Base-by-base conservation (phyloP, 352 stramenopile genomes). In the Phytophthora multivora region DNA sequence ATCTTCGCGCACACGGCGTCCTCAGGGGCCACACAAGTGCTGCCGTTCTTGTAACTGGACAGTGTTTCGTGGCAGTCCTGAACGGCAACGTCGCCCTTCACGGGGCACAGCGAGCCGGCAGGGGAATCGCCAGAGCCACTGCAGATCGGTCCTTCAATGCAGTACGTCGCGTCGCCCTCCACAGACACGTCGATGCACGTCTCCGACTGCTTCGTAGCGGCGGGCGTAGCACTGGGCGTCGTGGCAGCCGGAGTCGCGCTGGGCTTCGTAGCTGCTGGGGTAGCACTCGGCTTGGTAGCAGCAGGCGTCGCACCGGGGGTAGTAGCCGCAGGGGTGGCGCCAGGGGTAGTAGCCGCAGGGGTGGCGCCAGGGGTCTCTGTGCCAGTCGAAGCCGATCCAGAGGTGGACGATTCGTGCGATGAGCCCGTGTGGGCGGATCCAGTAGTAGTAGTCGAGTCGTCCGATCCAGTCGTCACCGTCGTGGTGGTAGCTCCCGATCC, bases 101-200 rank as follows among this genome's bases (percentile, higher is more conserved):
- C 67, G 4, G 84, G 84, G 30, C 84, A 93, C 28, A 72, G 48
- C 18, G 31, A 58, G 3, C 84, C 84, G 10, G 71, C 60, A 3
- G 80, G 77, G 21, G 45, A 56, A 12, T 67, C 54, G 28, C 77
- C 79, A 8, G 66, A 60, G 39, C 84, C 84, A 28, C 71, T 85
- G 61, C 84, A 93, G 41, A 91, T 77, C 2, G 79, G 66, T 21
- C 80, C 84, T 9, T 63, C 45, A 41, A 91, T 85, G 66, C 82
- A 91, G 65, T 90, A 91, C 15, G 85, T 91, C 23, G 82, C 85
- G 54, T 91, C 82, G 1, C 75, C 63, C 46, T 90, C 75, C 18
- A 93, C 82, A 11, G 77, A 90, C 31, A 91, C 77, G 18, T 88
- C 56, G 0, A 71, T 80, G 65, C 81, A 91, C 48, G 57, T 67